phyloP scores from a whole-genome alignment of 345 rosid genomes.

The Eucalyptus pumila region DNA sequence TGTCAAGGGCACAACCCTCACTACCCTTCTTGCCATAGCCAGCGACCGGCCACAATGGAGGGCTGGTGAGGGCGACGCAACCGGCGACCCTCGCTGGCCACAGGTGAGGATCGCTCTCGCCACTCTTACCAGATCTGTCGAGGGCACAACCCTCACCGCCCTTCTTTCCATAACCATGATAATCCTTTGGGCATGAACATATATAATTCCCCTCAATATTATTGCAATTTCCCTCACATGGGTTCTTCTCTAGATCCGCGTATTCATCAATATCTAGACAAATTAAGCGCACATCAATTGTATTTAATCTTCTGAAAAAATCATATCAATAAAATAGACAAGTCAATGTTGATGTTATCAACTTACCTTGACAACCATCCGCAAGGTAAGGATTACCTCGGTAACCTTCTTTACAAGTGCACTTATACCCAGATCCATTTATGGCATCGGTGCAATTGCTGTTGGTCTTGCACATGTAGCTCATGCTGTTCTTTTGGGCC shows the following conservation, averaged over 20 bases:
- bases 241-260: background rate
- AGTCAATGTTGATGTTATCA: too few species aligned
- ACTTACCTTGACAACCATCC: too few species aligned
- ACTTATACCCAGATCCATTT: too few species aligned
- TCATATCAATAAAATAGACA: too few species aligned
- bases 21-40: background rate
- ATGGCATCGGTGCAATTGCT: fast-evolving
- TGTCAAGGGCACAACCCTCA: background rate
- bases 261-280: background rate
- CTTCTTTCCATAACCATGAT: background rate
- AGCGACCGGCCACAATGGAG: too few species aligned
- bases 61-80: too few species aligned
- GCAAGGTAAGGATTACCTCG: too few species aligned
- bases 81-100: too few species aligned
- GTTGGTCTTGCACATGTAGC: too few species aligned
- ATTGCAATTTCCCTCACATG: background rate
- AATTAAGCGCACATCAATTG: background rate
- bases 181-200: background rate
- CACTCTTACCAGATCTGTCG: background rate
- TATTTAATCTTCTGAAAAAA: too few species aligned
- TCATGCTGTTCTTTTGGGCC: too few species aligned
- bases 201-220: background rate
- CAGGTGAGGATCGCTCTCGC: background rate
- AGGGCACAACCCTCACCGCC: background rate
- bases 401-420: too few species aligned